Evolutionary conservation across 441 rosid species (phyloP).

Genomic region (Gossypium trilobum): DNA sequence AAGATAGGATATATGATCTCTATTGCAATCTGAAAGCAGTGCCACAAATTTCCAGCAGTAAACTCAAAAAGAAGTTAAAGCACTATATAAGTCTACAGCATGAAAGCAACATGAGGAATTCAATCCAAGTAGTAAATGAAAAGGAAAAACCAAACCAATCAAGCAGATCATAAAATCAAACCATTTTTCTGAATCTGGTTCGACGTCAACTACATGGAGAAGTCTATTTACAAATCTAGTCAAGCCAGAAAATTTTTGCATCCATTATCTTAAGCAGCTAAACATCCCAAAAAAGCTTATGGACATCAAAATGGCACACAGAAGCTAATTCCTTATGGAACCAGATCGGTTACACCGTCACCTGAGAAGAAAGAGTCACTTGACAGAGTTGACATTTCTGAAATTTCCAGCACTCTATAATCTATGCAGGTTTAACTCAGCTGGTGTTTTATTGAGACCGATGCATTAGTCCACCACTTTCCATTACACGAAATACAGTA

Average conservation of each 20-base stretch:
- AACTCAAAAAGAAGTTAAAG: not conserved
- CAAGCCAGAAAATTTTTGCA: constrained; percentile 26
- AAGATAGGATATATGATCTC: too few relatives aligned
- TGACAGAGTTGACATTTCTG: constrained; percentile 15
- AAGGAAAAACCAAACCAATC: not conserved
- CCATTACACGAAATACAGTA: constrained; percentile 58
- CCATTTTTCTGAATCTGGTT: constrained; percentile 17
- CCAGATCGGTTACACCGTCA: constrained; percentile 18
- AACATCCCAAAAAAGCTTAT: constrained; percentile 21
- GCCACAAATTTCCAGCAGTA: too few relatives aligned
- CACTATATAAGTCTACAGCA: not conserved
- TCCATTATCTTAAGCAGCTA: constrained; percentile 20
- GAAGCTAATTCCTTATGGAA: constrained; percentile 20
- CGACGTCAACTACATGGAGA: constrained; percentile 25
- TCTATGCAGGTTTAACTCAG: constrained; percentile 7
- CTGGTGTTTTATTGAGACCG: constrained; percentile 18
- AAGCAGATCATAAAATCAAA: constrained; percentile 8
- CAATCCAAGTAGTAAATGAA: constrained; percentile 1
- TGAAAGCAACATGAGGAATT: not conserved
- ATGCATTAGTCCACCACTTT: constrained; percentile 23
- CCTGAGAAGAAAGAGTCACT: constrained; percentile 14
- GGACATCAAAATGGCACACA: constrained; percentile 4
- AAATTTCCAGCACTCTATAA: constrained; percentile 19
- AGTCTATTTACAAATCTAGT: constrained; percentile 34
- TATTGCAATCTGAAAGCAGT: too few relatives aligned